Conservation (phyloP, 1,139 yeast species). For the Arxiozyma heterogenica region DNA sequence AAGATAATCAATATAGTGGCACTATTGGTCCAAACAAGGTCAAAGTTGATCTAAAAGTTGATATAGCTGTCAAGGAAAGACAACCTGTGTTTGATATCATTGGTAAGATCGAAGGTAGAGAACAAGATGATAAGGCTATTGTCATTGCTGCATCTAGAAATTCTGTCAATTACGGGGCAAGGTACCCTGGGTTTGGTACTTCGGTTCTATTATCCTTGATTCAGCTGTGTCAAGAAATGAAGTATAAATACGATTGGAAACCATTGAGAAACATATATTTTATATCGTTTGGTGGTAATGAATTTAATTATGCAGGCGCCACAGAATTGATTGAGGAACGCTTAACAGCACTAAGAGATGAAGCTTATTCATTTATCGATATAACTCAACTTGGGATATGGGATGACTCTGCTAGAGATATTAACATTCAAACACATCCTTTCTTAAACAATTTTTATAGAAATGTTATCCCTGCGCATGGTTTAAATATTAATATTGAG, state of each 20-base stretch:
- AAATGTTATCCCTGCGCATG: conserved; percentile 14
- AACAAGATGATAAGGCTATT: conserved; percentile 65
- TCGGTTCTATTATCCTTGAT: conserved; percentile 64
- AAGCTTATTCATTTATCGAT: conserved; percentile 69
- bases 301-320: conserved; percentile 78
- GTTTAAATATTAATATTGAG: conserved; percentile 20
- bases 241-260: conserved; percentile 62
- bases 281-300: conserved; percentile 78
- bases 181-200: conserved; percentile 67
- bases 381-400: conserved; percentile 38
- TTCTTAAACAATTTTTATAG: conserved; percentile 39
- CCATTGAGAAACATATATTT: conserved; percentile 80
- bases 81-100: conserved; percentile 74
- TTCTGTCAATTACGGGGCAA: conserved; percentile 66
- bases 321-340: conserved; percentile 68
- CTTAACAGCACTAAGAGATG: conserved; percentile 44
- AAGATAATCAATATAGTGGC: conserved; percentile 32
- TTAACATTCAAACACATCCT: conserved; percentile 62
- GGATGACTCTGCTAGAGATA: conserved; percentile 55
- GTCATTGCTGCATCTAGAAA: conserved; percentile 82
- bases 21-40: conserved; percentile 21
- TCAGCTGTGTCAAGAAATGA: conserved; percentile 60
- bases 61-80: conserved; percentile 37
- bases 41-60: conserved; percentile 35
- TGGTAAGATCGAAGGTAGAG: conserved; percentile 73